Percentiles rank a stretch among this genome's conserved stretches.
Evolutionary conservation across 1,284 basidiomycete species (phyloP).

Genomic region (Ganoderma resinaceum): DNA sequence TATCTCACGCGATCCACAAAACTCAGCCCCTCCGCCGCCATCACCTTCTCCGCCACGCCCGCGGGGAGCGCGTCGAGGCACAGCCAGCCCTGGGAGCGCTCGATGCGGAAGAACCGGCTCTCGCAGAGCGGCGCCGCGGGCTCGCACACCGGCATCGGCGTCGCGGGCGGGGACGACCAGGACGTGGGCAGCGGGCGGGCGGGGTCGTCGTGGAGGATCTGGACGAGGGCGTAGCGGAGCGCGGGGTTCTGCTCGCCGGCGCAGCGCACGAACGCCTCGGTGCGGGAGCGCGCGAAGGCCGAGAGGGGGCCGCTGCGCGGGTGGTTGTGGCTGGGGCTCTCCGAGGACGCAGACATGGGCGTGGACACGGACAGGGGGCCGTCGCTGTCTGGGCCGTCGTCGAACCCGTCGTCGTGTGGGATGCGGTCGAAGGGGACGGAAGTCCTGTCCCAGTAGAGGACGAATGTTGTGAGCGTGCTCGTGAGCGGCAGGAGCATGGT

Average conservation of each 20-base stretch:
- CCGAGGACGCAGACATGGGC: too few relatives aligned
- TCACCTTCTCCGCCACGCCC: constrained; percentile 9
- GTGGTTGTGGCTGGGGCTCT: background rate
- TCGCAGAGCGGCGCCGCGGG: constrained; percentile 3
- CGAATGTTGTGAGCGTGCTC: constrained; percentile 17
- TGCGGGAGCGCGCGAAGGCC: background rate
- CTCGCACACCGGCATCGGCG: background rate
- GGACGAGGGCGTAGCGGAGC: constrained; percentile 21
- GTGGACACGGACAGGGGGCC: background rate
- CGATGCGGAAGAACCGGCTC: constrained; percentile 25
- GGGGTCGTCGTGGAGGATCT: constrained; percentile 21
- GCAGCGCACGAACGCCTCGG: constrained; percentile 14
- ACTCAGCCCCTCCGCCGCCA: constrained; percentile 16
- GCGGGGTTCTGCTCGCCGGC: constrained; percentile 16
- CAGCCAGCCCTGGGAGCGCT: constrained; percentile 18
- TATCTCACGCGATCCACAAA: constrained; percentile 27
- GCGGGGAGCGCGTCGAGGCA: constrained; percentile 23
- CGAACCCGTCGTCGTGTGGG: constrained; percentile 16
- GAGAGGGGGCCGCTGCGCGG: background rate
- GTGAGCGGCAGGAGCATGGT: constrained; percentile 23
- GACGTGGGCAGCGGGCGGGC: background rate
- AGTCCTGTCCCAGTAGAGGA: constrained; percentile 26
- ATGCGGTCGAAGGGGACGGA: constrained; percentile 25
- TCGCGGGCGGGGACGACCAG: background rate
- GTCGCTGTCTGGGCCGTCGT: background rate